Evolutionary conservation across 23 red algal genomes (phyloP).

Genomic region (Agarophyton chilense): DNA sequence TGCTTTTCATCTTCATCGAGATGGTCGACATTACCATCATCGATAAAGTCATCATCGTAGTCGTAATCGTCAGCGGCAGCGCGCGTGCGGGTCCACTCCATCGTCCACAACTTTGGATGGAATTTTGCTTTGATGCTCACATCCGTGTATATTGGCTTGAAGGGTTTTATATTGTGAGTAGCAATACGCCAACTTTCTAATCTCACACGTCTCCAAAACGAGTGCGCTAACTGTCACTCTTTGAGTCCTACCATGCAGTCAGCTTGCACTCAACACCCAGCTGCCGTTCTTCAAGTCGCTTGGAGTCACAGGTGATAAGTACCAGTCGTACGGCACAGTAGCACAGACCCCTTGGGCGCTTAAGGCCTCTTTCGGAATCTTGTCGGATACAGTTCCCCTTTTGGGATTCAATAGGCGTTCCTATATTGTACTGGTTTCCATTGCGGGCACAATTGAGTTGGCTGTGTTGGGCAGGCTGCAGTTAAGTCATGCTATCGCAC

Average conservation of each 20-base stretch:
- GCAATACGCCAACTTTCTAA: not conserved
- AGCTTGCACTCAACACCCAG: slow-evolving; percentile 30
- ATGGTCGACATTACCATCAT: slow-evolving; percentile 46
- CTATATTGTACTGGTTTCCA: slow-evolving; percentile 67
- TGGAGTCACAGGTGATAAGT: slow-evolving; percentile 69
- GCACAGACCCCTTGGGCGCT: slow-evolving; percentile 72
- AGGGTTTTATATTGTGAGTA: slow-evolving; percentile 70
- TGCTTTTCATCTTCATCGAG: slow-evolving; percentile 18
- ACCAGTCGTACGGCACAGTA: slow-evolving; percentile 68
- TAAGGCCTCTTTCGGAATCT: slow-evolving; percentile 65
- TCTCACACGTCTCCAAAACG: not conserved
- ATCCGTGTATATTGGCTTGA: slow-evolving; percentile 65
- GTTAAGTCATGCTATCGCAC: slow-evolving; percentile 32
- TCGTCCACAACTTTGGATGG: slow-evolving; percentile 63
- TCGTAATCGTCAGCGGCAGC: no score
- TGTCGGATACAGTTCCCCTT: slow-evolving; percentile 66
- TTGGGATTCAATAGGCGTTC: slow-evolving; percentile 68
- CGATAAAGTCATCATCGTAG: slow-evolving; percentile 63
- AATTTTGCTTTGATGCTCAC: slow-evolving; percentile 59
- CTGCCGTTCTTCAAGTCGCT: slow-evolving; percentile 77
- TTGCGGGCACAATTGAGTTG: slow-evolving; percentile 35
- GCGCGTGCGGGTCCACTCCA: slow-evolving; percentile 1
- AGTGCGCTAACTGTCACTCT: not conserved
- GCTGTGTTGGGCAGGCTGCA: slow-evolving; percentile 35
- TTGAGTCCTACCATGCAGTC: slow-evolving; percentile 16